These are phyloP conservation scores for Reticulascus tulasneorum DNA, from an alignment of 2,329 filamentous ascomycete species.

Conservation along the genomic window DNA sequence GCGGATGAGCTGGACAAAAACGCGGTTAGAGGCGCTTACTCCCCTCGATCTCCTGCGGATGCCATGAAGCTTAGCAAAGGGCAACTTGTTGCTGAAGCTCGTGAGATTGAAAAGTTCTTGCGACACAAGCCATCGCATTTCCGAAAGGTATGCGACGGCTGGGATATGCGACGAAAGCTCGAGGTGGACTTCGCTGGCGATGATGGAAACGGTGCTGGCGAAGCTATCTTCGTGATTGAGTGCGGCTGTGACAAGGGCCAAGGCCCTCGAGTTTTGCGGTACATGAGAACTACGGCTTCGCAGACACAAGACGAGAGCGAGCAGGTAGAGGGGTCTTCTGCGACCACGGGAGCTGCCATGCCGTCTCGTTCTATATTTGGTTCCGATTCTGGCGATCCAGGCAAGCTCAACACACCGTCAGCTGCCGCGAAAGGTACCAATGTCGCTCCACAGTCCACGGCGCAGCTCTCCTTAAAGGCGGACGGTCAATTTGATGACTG, in stretches of 20 bases:
- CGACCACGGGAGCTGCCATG: slow-evolving; percentile 5
- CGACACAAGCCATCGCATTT: slow-evolving; percentile 73
- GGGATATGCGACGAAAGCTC: slow-evolving; percentile 85
- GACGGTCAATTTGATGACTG: slow-evolving; percentile 9
- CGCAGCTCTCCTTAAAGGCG: slow-evolving; percentile 4
- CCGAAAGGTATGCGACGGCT: slow-evolving; percentile 71
- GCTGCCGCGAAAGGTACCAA: no score
- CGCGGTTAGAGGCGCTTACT: slow-evolving; percentile 69
- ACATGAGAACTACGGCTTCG: slow-evolving; percentile 28
- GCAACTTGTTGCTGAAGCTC: slow-evolving; percentile 71
- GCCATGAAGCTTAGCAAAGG: slow-evolving; percentile 66
- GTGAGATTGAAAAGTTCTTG: slow-evolving; percentile 76
- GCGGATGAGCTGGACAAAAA: slow-evolving; percentile 70
- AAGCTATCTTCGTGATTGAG: slow-evolving; percentile 69
- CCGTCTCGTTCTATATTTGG: slow-evolving; percentile 25
- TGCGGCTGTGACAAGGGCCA: slow-evolving; percentile 63
- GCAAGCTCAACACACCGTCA: no score
- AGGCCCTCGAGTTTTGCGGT: slow-evolving; percentile 39
- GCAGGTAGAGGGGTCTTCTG: slow-evolving; percentile 1
- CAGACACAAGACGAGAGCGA: neutral
- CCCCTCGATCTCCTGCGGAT: slow-evolving; percentile 72
- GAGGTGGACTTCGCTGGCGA: slow-evolving; percentile 88
- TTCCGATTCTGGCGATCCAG: neutral
- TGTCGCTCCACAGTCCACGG: slow-evolving; percentile 5
- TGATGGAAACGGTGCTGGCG: slow-evolving; percentile 71